A percentile compares a stretch with the other conserved stretches of the same genome.
Evolutionary conservation across 768 basidiomycete species (phyloP).

Genomic region (Lentinula detonsa): DNA sequence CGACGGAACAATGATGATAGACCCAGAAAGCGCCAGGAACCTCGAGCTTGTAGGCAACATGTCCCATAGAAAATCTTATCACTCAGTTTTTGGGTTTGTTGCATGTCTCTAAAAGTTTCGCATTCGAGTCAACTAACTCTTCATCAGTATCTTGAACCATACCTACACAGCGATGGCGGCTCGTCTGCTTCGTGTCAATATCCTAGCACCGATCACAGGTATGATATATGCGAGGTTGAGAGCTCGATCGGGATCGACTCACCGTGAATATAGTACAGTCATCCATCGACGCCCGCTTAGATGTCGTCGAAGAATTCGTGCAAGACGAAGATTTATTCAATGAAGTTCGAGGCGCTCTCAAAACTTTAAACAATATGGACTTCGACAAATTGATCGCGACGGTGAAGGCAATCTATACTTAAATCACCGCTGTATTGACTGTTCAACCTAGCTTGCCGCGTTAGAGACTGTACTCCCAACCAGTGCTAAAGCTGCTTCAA

Average conservation of each 20-base stretch:
- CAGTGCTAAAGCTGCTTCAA: conserved; percentile 59
- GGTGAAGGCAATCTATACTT: conserved; percentile 26
- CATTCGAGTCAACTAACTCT: background rate
- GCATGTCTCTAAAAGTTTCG: background rate
- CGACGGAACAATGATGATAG: conserved; percentile 94
- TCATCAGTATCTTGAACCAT: conserved; percentile 61
- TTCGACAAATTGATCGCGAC: conserved; percentile 81
- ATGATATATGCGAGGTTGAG: background rate
- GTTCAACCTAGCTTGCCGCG: conserved; percentile 50
- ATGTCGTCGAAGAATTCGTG: conserved; percentile 83
- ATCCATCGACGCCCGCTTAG: conserved; percentile 75
- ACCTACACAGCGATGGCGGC: conserved; percentile 90
- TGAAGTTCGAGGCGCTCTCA: conserved; percentile 62
- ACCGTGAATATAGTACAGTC: conserved; percentile 34
- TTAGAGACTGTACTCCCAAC: conserved; percentile 51
- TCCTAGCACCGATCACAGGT: conserved; percentile 81
- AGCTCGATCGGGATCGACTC: background rate
- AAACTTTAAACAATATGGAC: conserved; percentile 72
- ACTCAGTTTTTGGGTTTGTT: conserved; percentile 76
- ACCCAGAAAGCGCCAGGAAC: conserved; percentile 81
- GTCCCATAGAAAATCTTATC: conserved; percentile 53
- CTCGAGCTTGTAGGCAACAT: conserved; percentile 85
- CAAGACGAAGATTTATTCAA: conserved; percentile 70
- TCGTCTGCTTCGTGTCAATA: conserved; percentile 70
- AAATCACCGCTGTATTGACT: background rate